Base-by-base conservation (phyloP, 192 early-diverging fungal species). In the Gaertneriomyces sp. region DNA sequence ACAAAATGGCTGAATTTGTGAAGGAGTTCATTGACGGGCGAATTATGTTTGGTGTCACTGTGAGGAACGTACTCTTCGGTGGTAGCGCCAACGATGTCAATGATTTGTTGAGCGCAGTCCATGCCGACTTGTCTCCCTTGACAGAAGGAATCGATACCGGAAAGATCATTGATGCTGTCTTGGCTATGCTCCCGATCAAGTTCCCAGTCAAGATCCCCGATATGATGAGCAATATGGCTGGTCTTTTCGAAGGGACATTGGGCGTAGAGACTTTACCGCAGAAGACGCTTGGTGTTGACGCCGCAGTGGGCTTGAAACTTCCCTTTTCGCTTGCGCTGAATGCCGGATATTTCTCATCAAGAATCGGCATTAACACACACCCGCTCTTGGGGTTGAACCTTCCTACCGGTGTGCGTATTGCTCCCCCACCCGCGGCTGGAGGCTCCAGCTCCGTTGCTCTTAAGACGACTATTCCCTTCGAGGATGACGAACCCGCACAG, bases 11-110 rank as follows among this genome's bases (percentile, higher is more conserved):
- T 11, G 42, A 58, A 12, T n/a, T 51, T 17, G 58, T 75, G 0
- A n/a, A 45, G 50, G 42, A 75, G 43, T 62, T 75, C 61, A 51
- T 70, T 12, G 52, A 45, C 3, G 73, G 68, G 40, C 50, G 58
- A 42, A 40, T 70, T 8, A 33, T 40, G 20, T 43, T 46, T 11
- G 33, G 17, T 10, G n/a, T 70, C 39, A n/a, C 17, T 33, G 68
- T 75, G 43, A n/a, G 45, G 33, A 42, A 42, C 14, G 45, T 75
- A 19, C 33, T 56, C 63, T 75, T 75, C 57, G 73, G 73, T 53
- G 42, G 51, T 39, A 52, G 46, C 51, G 12, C 68, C 41, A 14
- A 55, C 25, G 52, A 50, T 20, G 17, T 17, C 42, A 75, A 75
- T 63, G 56, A 66, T 58, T 51, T 75, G 7, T 33, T 70, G 7